Evolutionary conservation across 176 grass and related monocot species (phyloP).

Genomic region (Ampelocalamus luodianensis): DNA sequence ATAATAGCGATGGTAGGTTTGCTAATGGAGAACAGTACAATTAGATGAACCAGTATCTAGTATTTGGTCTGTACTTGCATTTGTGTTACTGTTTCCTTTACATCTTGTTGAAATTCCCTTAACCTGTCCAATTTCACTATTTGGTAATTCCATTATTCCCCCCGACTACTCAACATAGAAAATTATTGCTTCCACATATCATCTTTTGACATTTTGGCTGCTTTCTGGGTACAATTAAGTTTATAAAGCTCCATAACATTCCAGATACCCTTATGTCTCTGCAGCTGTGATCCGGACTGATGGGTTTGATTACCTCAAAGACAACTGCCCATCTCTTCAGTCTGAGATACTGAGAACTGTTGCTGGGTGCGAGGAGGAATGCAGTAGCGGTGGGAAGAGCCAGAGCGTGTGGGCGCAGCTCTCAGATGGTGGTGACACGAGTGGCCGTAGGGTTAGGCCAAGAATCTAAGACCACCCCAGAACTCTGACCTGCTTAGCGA

Average conservation of each 20-base stretch:
- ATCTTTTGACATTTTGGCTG: constrained; percentile 4
- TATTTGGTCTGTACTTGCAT: neutral
- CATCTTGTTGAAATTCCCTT: neutral
- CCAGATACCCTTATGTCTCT: constrained; percentile 74
- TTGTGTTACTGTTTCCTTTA: constrained; percentile 11
- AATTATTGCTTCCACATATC: constrained; percentile 15
- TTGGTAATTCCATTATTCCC: neutral
- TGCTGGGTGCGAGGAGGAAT: constrained; percentile 74
- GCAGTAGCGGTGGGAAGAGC: constrained; percentile 77
- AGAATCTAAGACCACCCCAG: constrained; percentile 48
- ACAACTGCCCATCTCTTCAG: constrained; percentile 76
- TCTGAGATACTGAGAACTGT: constrained; percentile 81
- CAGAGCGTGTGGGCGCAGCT: constrained; percentile 83
- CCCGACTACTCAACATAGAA: neutral
- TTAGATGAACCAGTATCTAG: constrained; percentile 5
- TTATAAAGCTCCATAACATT: constrained; percentile 68
- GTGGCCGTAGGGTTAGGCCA: constrained; percentile 73
- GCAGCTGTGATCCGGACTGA: constrained; percentile 92
- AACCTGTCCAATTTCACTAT: neutral
- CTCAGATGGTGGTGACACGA: constrained; percentile 74
- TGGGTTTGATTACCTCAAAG: constrained; percentile 80
- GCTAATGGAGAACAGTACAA: neutral
- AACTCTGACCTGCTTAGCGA: constrained; percentile 57
- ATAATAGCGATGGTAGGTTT: neutral
- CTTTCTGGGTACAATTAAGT: constrained; percentile 45